Conservation (phyloP, 371 early-diverging fungal species). For the Mortierella sp. region DNA sequence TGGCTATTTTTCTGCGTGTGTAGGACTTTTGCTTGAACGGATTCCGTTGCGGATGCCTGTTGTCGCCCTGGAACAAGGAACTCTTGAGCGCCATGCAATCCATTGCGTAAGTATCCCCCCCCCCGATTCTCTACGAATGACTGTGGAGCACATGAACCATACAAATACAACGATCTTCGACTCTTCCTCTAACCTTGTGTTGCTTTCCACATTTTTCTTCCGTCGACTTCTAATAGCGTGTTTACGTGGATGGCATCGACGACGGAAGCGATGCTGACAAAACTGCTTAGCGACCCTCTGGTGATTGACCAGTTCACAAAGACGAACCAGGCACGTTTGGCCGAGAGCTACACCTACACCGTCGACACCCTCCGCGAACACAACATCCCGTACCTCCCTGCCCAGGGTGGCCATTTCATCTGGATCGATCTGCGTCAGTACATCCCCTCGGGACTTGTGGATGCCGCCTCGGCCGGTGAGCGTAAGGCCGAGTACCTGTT, state of each 20-base stretch:
- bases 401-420: conserved; percentile 78
- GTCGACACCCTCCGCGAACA: conserved; percentile 59
- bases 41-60: conserved; percentile 72
- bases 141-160: no score
- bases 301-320: conserved; percentile 72
- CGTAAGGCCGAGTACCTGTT: conserved; percentile 56
- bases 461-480: conserved; percentile 29
- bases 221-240: conserved; percentile 36
- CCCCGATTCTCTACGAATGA: neutral
- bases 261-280: conserved; percentile 67
- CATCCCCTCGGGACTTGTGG: conserved; percentile 22
- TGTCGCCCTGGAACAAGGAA: conserved; percentile 73
- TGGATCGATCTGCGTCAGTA: conserved; percentile 67
- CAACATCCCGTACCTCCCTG: conserved; percentile 66
- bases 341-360: conserved; percentile 61
- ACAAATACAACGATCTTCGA: no score
- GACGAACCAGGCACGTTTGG: conserved; percentile 69
- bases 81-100: conserved; percentile 58
- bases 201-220: conserved; percentile 1
- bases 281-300: conserved; percentile 66
- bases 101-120: conserved; percentile 59
- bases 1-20: neutral
- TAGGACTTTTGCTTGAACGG: conserved; percentile 82
- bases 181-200: neutral
- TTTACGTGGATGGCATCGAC: conserved; percentile 70